These are phyloP conservation scores for Neurospora hispaniola DNA, from an alignment of 495 filamentous ascomycete genomes.

Conservation along the genomic window DNA sequence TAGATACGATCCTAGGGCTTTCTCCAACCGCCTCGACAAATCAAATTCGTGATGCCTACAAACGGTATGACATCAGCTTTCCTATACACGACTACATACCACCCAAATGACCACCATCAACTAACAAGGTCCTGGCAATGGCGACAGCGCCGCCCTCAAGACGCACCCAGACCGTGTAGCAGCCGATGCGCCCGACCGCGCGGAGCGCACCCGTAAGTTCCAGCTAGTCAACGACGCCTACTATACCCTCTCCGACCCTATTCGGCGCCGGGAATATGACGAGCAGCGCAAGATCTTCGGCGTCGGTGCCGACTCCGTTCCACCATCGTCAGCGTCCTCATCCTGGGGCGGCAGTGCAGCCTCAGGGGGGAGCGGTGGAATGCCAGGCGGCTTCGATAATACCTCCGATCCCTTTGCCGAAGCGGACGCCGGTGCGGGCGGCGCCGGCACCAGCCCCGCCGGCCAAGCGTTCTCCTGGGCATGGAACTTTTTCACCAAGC, in stretches of 20 bases:
- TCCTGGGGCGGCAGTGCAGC: constrained; percentile 8
- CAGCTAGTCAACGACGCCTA: constrained; percentile 97
- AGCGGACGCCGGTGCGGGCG: constrained; percentile 44
- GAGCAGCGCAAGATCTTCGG: constrained; percentile 42
- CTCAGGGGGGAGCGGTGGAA: background rate
- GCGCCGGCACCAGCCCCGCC: constrained; percentile 25
- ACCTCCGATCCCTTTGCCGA: constrained; percentile 43
- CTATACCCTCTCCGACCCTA: constrained; percentile 78
- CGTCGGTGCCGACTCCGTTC: constrained; percentile 11
- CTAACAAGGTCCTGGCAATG: background rate
- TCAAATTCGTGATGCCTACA: constrained; percentile 92
- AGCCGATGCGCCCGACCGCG: constrained; percentile 70
- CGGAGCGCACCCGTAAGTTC: constrained; percentile 77
- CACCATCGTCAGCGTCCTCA: constrained; percentile 12
- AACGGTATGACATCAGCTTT: constrained; percentile 44
- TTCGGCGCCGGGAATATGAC: constrained; percentile 83
- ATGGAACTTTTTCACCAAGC: constrained; percentile 39
- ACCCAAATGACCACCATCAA: background rate
- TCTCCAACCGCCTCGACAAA: constrained; percentile 60
- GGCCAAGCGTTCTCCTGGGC: constrained; percentile 33
- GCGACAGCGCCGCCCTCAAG: constrained; percentile 72
- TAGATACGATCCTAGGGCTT: constrained; percentile 64
- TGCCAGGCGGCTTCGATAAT: constrained; percentile 21
- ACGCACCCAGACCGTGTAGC: constrained; percentile 91
- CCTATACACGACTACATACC: background rate